These are phyloP conservation scores for Candolleomyces eurysporus DNA, from an alignment of 768 basidiomycete species.

Conservation along the genomic window DNA sequence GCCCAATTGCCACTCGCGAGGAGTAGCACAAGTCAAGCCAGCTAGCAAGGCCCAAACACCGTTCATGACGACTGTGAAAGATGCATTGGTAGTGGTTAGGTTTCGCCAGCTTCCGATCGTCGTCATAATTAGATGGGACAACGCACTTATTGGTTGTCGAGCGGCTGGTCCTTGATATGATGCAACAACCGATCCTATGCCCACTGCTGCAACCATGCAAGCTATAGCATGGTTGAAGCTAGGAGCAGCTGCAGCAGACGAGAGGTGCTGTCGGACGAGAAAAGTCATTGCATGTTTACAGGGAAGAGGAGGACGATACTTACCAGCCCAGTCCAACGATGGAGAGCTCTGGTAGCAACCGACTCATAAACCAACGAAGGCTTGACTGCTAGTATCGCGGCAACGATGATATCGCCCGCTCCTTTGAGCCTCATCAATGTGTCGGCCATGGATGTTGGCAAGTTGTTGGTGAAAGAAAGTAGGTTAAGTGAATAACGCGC, in stretches of 20 bases:
- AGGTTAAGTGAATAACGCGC: too few relatives aligned
- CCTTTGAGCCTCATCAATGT: slow-evolving; percentile 18
- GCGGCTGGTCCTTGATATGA: slow-evolving; percentile 22
- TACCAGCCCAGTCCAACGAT: slow-evolving; percentile 21
- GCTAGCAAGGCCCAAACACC: slow-evolving; percentile 23
- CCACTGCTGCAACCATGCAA: slow-evolving; percentile 32
- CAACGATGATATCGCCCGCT: slow-evolving; percentile 25
- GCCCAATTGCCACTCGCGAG: slow-evolving; percentile 19
- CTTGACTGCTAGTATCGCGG: slow-evolving; percentile 20
- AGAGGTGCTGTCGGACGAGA: slow-evolving; percentile 17
- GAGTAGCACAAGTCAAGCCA: slow-evolving; percentile 24
- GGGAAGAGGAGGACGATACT: slow-evolving; percentile 18
- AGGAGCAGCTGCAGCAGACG: slow-evolving; percentile 22
- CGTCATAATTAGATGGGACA: neutral
- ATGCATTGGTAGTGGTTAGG: neutral
- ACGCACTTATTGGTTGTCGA: slow-evolving; percentile 25
- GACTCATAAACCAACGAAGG: slow-evolving; percentile 29
- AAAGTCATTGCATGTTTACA: slow-evolving; percentile 5
- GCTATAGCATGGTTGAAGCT: slow-evolving; percentile 36
- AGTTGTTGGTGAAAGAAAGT: neutral
- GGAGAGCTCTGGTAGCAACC: slow-evolving; percentile 15
- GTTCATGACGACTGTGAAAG: slow-evolving; percentile 20
- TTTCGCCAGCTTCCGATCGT: neutral
- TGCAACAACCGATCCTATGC: slow-evolving; percentile 24
- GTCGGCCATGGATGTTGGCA: slow-evolving; percentile 3